Conservation (phyloP, 352 stramenopile species). For the Phytophthora foliorum region DNA sequence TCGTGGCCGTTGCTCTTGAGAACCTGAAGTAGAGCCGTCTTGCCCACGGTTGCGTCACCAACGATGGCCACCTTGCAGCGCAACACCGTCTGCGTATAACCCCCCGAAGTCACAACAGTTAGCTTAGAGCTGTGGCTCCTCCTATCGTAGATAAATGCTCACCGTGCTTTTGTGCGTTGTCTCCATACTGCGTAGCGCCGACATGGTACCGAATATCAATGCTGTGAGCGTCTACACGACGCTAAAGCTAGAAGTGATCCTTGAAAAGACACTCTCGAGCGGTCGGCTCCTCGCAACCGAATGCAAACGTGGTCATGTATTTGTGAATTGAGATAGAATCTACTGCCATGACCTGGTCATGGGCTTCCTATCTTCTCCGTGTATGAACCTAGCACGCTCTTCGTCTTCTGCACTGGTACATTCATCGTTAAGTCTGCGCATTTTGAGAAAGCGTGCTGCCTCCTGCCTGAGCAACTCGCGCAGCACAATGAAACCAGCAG, state of each 20-base stretch:
- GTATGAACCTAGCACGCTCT: constrained; percentile 29
- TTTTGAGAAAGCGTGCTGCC: constrained; percentile 63
- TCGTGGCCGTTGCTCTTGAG: constrained; percentile 93
- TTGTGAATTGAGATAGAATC: background rate
- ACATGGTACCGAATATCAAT: constrained; percentile 50
- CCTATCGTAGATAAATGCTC: background rate
- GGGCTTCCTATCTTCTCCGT: constrained; percentile 21
- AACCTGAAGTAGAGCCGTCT: constrained; percentile 92
- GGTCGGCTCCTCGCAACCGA: constrained; percentile 13
- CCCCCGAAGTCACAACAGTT: background rate
- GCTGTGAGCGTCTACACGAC: background rate
- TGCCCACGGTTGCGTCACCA: constrained; percentile 91
- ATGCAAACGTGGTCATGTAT: background rate
- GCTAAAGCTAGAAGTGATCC: constrained; percentile 7
- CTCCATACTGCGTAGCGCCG: constrained; percentile 91
- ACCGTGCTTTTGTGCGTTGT: constrained; percentile 92
- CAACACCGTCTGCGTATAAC: constrained; percentile 76
- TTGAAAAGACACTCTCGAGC: constrained; percentile 31
- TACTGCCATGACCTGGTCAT: constrained; percentile 26
- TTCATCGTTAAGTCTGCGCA: constrained; percentile 45
- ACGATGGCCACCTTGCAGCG: constrained; percentile 93
- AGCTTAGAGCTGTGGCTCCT: background rate
- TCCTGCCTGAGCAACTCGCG: constrained; percentile 66
- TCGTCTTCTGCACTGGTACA: constrained; percentile 26
- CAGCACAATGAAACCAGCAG: constrained; percentile 53